phyloP scores from a whole-genome alignment of 2,329 filamentous ascomycete species.

The Trichocomaceae sp. region DNA sequence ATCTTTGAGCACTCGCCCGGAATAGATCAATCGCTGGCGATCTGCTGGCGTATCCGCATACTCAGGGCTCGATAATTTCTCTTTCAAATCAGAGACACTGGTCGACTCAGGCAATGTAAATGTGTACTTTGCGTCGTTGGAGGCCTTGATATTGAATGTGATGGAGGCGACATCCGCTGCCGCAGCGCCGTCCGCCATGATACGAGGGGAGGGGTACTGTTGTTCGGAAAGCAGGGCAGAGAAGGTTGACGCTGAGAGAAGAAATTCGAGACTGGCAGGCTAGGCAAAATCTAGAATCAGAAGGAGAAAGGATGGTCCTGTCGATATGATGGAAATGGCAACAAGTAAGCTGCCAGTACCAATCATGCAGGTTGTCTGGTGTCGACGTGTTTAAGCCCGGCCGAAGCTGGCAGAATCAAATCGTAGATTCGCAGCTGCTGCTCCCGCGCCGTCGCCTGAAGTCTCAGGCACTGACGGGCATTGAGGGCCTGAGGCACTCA shows the following conservation, averaged over 20 bases:
- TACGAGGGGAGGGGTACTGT: constrained; percentile 12
- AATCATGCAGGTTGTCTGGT: neutral
- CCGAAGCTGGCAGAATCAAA: constrained; percentile 35
- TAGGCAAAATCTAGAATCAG: neutral
- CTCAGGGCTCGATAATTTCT: constrained; percentile 72
- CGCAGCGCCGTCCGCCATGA: constrained; percentile 37
- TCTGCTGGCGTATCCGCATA: constrained; percentile 82
- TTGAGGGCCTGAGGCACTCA: too few species aligned
- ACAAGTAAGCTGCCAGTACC: neutral
- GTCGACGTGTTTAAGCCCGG: neutral
- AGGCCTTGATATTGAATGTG: constrained; percentile 97
- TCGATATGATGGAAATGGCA: neutral
- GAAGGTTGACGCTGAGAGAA: neutral
- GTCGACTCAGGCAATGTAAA: constrained; percentile 72
- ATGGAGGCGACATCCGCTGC: constrained; percentile 63
- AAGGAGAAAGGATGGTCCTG: neutral
- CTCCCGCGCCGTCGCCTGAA: constrained; percentile 10
- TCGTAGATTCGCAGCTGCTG: constrained; percentile 8
- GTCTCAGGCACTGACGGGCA: constrained; percentile 5
- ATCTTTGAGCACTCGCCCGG: constrained; percentile 93
- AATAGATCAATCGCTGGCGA: constrained; percentile 93
- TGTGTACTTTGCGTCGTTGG: constrained; percentile 76
- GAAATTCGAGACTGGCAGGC: neutral
- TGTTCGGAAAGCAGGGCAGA: neutral
- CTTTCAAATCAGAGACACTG: constrained; percentile 79